Percentiles rank a stretch among this genome's conserved stretches.
phyloP scores from a whole-genome alignment of 1,284 basidiomycete genomes.

The Fomes fomentarius region DNA sequence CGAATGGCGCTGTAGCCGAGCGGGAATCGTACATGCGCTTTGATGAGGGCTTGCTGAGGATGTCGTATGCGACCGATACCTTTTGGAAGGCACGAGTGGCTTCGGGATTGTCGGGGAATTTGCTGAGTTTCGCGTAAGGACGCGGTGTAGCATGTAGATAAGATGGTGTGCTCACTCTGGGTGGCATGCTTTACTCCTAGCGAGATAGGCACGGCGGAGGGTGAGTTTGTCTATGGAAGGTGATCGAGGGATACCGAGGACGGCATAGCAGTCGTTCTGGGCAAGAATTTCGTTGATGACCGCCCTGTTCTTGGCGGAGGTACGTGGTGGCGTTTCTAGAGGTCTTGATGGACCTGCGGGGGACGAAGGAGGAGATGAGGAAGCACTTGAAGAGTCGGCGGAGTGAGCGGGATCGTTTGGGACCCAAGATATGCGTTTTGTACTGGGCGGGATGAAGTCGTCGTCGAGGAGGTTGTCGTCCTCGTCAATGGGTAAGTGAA shows the following conservation, averaged over 20 bases:
- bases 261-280: conserved; percentile 67
- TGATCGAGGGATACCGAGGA: conserved; percentile 65
- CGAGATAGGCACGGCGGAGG: conserved; percentile 77
- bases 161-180: conserved; percentile 88
- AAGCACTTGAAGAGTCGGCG: conserved; percentile 24
- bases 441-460: conserved; percentile 32
- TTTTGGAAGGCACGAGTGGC: conserved; percentile 87
- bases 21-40: conserved; percentile 72
- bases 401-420: conserved; percentile 22
- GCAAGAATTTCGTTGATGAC: conserved; percentile 58
- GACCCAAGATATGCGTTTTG: conserved; percentile 52
- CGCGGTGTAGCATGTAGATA: not conserved
- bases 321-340: conserved; percentile 22
- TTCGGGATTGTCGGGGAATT: conserved; percentile 76
- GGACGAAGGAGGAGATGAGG: conserved; percentile 31
- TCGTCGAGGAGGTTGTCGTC: conserved; percentile 45
- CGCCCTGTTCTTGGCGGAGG: conserved; percentile 26
- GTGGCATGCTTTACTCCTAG: conserved; percentile 76
- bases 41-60: conserved; percentile 74
- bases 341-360: conserved; percentile 23
- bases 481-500: conserved; percentile 64
- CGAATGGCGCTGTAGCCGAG: conserved; percentile 47
- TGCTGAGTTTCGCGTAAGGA: no score
- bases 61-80: conserved; percentile 81
- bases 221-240: conserved; percentile 61